Percentiles rank a stretch among this genome's conserved stretches.
These are phyloP conservation scores for Solanum lycopersicoides DNA, from an alignment of 257 asterid species.

Conservation along the genomic window DNA sequence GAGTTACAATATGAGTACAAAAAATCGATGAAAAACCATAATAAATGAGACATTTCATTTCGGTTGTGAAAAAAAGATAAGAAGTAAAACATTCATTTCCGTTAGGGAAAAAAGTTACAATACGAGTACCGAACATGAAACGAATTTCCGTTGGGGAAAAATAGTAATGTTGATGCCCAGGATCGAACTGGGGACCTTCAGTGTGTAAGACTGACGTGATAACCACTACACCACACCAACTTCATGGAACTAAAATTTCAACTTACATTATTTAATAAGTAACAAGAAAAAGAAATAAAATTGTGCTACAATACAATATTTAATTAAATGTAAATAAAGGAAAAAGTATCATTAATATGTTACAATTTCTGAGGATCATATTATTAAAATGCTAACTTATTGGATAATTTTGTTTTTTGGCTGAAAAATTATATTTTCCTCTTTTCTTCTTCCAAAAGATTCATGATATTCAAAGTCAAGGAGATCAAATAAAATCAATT, in stretches of 20 bases:
- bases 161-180: constrained; percentile 29
- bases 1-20: not conserved
- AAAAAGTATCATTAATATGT: no score
- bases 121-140: no score
- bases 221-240: constrained; percentile 55
- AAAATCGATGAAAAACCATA: no score
- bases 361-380: no score
- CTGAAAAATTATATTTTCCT: not conserved
- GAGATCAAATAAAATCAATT: not conserved
- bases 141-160: not conserved
- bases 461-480: not conserved
- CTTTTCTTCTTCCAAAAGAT: not conserved
- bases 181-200: constrained; percentile 49
- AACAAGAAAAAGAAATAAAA: no score
- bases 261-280: rapidly evolving
- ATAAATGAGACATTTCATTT: no score
- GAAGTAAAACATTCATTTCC: no score
- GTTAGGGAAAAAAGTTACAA: no score
- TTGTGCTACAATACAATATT: no score
- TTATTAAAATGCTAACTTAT: no score
- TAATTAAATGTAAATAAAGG: not conserved
- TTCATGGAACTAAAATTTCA: rapidly evolving
- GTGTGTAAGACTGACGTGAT: constrained; percentile 48
- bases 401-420: no score
- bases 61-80: no score